A percentile compares a stretch with the other conserved stretches of the same genome.
phyloP scores from a whole-genome alignment of 345 rosid genomes.

The Salix dunnii region DNA sequence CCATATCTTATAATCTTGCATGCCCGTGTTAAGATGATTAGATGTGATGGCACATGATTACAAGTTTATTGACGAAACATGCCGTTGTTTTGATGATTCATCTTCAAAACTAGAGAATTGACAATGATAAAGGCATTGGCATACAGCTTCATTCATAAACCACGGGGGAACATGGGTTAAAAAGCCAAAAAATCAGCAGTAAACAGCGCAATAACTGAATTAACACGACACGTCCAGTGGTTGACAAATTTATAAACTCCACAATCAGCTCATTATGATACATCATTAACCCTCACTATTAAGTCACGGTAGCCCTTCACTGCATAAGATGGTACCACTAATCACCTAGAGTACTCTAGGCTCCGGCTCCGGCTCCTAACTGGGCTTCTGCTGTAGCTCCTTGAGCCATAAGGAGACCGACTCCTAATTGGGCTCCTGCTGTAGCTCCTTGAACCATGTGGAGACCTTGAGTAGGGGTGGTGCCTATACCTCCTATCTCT shows the following conservation, averaged over 20 bases:
- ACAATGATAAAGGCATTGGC: neutral
- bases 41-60: no score
- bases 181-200: no score
- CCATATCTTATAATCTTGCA: no score
- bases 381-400: conserved; percentile 37
- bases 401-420: conserved; percentile 8
- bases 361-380: conserved; percentile 35
- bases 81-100: no score
- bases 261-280: neutral
- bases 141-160: neutral
- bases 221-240: neutral
- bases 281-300: neutral
- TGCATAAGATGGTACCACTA: neutral
- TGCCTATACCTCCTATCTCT: conserved; percentile 44
- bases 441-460: conserved; percentile 42
- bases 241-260: neutral
- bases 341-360: conserved; percentile 34
- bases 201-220: neutral
- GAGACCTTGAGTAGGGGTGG: conserved; percentile 56
- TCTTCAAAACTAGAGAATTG: neutral
- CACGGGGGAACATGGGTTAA: no score
- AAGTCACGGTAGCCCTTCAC: neutral
- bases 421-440: conserved; percentile 36
- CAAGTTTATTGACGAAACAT: no score
- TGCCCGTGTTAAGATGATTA: no score